A percentile compares a stretch with the other conserved stretches of the same genome.
Conservation (phyloP, 352 stramenopile genomes). For the Phytophthora aleatoria region DNA sequence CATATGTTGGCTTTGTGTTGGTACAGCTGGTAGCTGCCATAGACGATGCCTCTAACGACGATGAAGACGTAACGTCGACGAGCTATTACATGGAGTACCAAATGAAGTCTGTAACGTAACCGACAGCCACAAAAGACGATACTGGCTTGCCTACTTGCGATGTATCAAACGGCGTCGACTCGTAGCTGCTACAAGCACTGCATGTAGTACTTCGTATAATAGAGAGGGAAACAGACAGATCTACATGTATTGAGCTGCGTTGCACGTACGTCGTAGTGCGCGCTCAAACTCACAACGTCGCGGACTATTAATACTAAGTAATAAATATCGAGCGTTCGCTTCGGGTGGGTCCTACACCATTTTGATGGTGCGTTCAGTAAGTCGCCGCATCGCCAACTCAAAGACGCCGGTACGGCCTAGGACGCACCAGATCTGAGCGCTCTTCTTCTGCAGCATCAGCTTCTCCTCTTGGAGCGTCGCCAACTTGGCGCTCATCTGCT, state of each 20-base stretch:
- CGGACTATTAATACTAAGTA: conserved; percentile 1
- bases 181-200: not conserved
- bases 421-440: conserved; percentile 36
- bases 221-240: not conserved
- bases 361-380: conserved; percentile 30
- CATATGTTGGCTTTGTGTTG: too few species aligned
- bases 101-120: too few species aligned
- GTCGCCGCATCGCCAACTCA: conserved; percentile 27
- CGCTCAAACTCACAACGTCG: not conserved
- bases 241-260: conserved; percentile 1
- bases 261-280: not conserved
- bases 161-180: conserved; percentile 7
- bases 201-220: not conserved
- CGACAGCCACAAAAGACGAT: not conserved
- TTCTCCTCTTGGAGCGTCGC: conserved; percentile 31
- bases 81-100: too few species aligned
- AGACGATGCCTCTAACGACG: too few species aligned
- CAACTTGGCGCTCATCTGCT: not conserved
- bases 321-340: conserved; percentile 26
- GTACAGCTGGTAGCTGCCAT: too few species aligned
- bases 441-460: conserved; percentile 36
- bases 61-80: too few species aligned
- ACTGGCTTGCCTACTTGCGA: not conserved
- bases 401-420: conserved; percentile 39
- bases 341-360: conserved; percentile 13